Percentiles rank a stretch among this genome's conserved stretches.
Conservation (phyloP, 2,329 filamentous ascomycete genomes). For the Penicillium brasilianum region DNA sequence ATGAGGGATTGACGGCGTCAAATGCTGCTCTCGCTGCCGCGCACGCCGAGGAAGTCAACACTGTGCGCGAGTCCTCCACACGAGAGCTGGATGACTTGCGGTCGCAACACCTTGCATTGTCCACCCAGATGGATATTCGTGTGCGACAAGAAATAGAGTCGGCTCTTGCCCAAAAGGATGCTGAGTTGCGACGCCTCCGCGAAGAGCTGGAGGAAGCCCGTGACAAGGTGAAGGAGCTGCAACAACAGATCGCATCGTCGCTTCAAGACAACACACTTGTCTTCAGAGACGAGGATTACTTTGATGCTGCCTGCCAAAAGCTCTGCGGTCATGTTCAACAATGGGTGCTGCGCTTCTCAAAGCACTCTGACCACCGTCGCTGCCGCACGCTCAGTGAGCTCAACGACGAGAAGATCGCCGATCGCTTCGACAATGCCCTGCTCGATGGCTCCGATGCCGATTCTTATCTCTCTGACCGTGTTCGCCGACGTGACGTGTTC, state of each 20-base stretch:
- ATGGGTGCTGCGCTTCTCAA: slow-evolving; percentile 97
- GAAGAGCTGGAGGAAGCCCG: slow-evolving; percentile 75
- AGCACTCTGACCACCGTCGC: slow-evolving; percentile 90
- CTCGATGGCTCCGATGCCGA: slow-evolving; percentile 95
- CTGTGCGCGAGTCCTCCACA: slow-evolving; percentile 65
- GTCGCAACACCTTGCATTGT: slow-evolving; percentile 65
- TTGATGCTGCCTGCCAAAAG: slow-evolving; percentile 90
- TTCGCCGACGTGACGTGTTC: slow-evolving; percentile 89
- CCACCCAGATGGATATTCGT: slow-evolving; percentile 66
- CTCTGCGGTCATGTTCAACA: slow-evolving; percentile 95
- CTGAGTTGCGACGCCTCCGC: slow-evolving; percentile 78
- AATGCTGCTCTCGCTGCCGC: slow-evolving; percentile 77
- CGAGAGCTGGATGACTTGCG: slow-evolving; percentile 73
- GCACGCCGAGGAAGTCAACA: slow-evolving; percentile 71
- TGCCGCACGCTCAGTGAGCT: slow-evolving; percentile 84
- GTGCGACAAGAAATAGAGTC: slow-evolving; percentile 66
- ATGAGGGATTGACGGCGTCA: slow-evolving; percentile 76
- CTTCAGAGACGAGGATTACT: slow-evolving; percentile 89
- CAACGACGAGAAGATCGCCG: slow-evolving; percentile 89
- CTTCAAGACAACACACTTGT: slow-evolving; percentile 75
- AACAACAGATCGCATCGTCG: slow-evolving; percentile 63
- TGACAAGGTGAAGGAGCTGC: slow-evolving; percentile 64
- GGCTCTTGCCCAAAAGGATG: slow-evolving; percentile 78
- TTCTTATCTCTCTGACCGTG: slow-evolving; percentile 81
- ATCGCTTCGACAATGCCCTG: slow-evolving; percentile 90